A percentile compares a stretch with the other conserved stretches of the same genome.
phyloP scores from a whole-genome alignment of 345 rosid genomes.

The Brassica juncea region DNA sequence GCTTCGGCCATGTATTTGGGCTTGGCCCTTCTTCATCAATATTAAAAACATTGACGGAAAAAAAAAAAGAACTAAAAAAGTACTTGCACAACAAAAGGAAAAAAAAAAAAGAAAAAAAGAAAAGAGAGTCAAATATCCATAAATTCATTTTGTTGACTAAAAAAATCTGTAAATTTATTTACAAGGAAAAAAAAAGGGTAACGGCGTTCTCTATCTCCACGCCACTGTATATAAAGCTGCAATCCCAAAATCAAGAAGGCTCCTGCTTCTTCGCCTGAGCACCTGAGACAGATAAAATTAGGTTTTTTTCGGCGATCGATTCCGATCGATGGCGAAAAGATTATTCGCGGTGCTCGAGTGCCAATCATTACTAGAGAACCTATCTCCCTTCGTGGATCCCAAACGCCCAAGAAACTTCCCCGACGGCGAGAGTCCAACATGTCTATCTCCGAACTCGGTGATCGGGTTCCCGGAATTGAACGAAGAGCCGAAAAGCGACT shows the following conservation, averaged over 20 bases:
- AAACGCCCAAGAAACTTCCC: conserved; percentile 24
- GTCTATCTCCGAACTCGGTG: conserved; percentile 27
- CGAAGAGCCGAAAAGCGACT: conserved; percentile 72
- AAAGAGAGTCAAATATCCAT: background rate
- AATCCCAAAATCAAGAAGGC: background rate
- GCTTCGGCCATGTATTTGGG: no score
- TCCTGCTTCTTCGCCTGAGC: background rate
- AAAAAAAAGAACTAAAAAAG: no score
- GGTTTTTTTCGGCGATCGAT: background rate
- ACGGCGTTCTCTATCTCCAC: background rate
- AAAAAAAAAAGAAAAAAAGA: background rate
- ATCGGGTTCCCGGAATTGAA: conserved; percentile 69
- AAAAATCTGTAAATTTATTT: background rate
- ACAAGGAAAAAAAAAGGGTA: background rate
- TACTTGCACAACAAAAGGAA: background rate
- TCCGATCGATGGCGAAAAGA: conserved; percentile 3
- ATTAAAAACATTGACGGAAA: no score
- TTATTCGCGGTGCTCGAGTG: conserved; percentile 9
- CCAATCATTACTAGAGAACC: conserved; percentile 25
- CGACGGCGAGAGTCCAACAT: background rate
- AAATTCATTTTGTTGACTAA: background rate
- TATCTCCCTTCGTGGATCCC: conserved; percentile 12
- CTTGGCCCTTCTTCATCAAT: no score
- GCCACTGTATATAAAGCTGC: background rate
- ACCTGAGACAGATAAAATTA: background rate